Conservation (phyloP, 2,329 filamentous ascomycete genomes). For the Cadophora luteo-olivacea region DNA sequence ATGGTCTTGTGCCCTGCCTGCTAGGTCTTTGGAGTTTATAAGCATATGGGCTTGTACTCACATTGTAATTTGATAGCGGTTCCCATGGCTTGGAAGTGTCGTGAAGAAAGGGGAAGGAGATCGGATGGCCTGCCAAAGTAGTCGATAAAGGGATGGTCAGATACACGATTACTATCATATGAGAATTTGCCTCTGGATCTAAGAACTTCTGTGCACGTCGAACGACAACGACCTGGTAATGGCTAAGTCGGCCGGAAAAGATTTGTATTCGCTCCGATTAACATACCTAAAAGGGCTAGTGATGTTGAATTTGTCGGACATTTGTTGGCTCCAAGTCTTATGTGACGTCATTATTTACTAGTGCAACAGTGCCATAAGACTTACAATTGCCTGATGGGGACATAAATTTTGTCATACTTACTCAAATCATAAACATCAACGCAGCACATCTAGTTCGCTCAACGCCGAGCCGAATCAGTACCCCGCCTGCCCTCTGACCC, state of each 20-base stretch:
- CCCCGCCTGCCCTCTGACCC: background rate
- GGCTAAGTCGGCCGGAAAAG: no score
- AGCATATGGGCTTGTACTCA: background rate
- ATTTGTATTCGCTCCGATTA: no score
- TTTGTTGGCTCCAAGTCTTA: no score
- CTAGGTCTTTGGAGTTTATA: background rate
- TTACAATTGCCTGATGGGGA: no score
- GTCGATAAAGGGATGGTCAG: background rate
- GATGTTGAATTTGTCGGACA: no score
- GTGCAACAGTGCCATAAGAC: no score
- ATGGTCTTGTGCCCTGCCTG: background rate
- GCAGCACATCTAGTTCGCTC: no score
- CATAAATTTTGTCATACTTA: no score
- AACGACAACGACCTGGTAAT: no score
- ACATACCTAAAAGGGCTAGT: no score
- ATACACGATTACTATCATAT: background rate
- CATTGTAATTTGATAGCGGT: background rate
- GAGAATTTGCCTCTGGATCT: background rate
- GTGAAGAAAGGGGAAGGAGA: background rate
- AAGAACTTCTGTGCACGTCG: background rate
- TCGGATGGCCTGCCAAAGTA: background rate
- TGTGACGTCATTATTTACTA: no score
- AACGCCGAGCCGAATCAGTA: background rate
- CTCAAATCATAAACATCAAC: no score
- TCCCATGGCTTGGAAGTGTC: background rate